Evolutionary conservation across 768 basidiomycete species (phyloP).

Genomic region (Phaffia australis): DNA sequence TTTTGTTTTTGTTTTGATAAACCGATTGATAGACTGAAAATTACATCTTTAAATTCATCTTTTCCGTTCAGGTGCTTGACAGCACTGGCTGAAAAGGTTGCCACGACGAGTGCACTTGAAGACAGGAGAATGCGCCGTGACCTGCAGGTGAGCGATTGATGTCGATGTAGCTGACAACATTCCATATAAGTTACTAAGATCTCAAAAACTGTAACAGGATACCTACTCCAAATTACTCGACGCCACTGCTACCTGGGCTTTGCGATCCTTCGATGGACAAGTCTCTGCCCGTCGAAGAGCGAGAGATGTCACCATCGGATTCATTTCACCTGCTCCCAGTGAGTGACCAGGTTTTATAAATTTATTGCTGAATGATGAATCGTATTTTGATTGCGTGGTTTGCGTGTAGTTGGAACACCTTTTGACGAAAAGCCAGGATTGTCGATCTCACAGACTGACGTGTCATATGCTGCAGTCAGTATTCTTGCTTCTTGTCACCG

Average conservation of each 20-base stretch:
- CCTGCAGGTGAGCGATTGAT: slow-evolving; percentile 51
- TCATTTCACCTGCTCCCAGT: too few species aligned
- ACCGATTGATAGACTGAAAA: neutral
- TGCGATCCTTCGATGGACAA: neutral
- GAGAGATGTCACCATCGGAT: too few species aligned
- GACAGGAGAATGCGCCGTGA: slow-evolving; percentile 80
- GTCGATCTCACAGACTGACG: neutral
- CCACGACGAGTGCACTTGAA: slow-evolving; percentile 81
- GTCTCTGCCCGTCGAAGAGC: too few species aligned
- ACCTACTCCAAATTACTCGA: slow-evolving; percentile 77
- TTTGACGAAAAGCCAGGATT: neutral
- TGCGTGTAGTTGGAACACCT: neutral
- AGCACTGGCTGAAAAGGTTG: slow-evolving; percentile 69
- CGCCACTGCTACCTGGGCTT: slow-evolving; percentile 56
- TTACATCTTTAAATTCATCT: too few species aligned
- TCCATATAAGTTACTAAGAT: neutral
- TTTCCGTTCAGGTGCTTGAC: slow-evolving; percentile 62
- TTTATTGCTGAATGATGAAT: too few species aligned
- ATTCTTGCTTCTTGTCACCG: neutral
- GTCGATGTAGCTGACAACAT: neutral
- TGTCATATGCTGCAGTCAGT: slow-evolving; percentile 2
- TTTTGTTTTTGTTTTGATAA: neutral
- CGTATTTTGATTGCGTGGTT: too few species aligned
- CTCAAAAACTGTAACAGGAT: slow-evolving; percentile 45
- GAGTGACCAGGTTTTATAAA: too few species aligned